A percentile compares a stretch with the other conserved stretches of the same genome.
Conservation (phyloP, 306 rosid genomes). For the Vicia sativa region DNA sequence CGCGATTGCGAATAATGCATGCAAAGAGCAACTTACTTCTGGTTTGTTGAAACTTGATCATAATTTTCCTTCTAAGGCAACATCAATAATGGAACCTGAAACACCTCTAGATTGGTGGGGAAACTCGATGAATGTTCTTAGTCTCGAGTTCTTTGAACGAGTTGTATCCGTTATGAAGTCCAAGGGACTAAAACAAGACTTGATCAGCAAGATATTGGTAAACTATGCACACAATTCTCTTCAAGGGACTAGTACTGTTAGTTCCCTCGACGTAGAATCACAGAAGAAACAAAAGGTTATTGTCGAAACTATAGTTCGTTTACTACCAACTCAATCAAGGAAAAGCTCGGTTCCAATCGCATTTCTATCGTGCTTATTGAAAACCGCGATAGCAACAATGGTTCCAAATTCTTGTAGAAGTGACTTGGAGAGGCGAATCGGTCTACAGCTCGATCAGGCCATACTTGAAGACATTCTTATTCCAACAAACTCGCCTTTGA, state of each 20-base stretch:
- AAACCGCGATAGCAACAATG: constrained; percentile 75
- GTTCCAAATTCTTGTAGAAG: constrained; percentile 74
- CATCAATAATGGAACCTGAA: constrained; percentile 63
- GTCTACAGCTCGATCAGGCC: constrained; percentile 93
- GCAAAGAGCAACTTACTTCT: constrained; percentile 93
- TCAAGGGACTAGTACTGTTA: constrained; percentile 62
- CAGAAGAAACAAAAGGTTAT: constrained; percentile 86
- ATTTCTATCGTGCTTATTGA: constrained; percentile 89
- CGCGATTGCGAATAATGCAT: constrained; percentile 86
- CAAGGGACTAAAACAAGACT: constrained; percentile 89
- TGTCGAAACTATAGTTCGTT: constrained; percentile 77
- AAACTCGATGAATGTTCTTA: constrained; percentile 62
- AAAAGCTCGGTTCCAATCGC: constrained; percentile 93
- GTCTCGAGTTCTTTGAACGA: constrained; percentile 78
- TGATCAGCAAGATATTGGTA: constrained; percentile 87
- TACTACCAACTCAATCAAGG: constrained; percentile 90
- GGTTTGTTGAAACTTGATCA: constrained; percentile 87
- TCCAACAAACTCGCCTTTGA: constrained; percentile 71
- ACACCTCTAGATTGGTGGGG: constrained; percentile 99
- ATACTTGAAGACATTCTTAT: constrained; percentile 93
- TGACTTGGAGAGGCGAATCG: constrained; percentile 87
- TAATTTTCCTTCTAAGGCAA: constrained; percentile 64
- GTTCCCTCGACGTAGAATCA: constrained; percentile 62
- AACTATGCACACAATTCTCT: constrained; percentile 86
- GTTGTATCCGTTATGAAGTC: constrained; percentile 81